Percentiles rank a stretch among this genome's conserved stretches.
phyloP scores from a whole-genome alignment of 768 basidiomycete genomes.

The Rhodosporidiobolus sp. region DNA sequence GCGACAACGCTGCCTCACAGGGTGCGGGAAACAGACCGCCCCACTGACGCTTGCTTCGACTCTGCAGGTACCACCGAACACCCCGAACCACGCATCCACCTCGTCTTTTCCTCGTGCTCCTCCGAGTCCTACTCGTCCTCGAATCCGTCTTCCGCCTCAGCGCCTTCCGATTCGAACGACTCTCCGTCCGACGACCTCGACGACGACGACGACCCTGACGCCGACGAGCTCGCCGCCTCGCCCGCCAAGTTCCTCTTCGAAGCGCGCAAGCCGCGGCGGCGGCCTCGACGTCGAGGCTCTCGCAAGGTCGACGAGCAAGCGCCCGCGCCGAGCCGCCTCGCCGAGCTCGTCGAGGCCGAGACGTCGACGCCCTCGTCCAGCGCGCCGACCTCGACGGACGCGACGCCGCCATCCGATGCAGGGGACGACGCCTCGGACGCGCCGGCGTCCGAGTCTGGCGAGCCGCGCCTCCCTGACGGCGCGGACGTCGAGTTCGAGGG shows the following conservation, averaged over 20 bases:
- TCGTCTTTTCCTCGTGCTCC: constrained; percentile 43
- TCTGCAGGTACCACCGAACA: constrained; percentile 42
- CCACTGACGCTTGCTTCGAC: not conserved
- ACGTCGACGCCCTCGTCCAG: not conserved
- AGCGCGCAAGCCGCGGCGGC: not conserved
- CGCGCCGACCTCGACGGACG: not conserved
- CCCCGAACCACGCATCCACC: constrained; percentile 49
- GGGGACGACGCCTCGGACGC: not conserved
- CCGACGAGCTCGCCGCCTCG: constrained; percentile 9
- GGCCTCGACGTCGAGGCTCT: too few species aligned
- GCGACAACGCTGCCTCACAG: too few species aligned
- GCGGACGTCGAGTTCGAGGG: constrained; percentile 33
- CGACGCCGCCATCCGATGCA: not conserved
- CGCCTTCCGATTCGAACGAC: constrained; percentile 6
- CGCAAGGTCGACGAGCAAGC: too few species aligned
- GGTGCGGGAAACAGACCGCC: too few species aligned
- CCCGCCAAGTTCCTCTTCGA: constrained; percentile 32
- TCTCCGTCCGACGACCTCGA: constrained; percentile 4
- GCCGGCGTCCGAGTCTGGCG: constrained; percentile 4
- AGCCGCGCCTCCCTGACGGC: not conserved
- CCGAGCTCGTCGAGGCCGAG: not conserved
- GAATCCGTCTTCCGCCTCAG: not conserved
- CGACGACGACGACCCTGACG: constrained; percentile 1
- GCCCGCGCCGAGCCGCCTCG: not conserved
- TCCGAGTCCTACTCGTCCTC: constrained; percentile 28